Conservation (phyloP, 495 filamentous ascomycete genomes). For the Talaromyces liani region DNA sequence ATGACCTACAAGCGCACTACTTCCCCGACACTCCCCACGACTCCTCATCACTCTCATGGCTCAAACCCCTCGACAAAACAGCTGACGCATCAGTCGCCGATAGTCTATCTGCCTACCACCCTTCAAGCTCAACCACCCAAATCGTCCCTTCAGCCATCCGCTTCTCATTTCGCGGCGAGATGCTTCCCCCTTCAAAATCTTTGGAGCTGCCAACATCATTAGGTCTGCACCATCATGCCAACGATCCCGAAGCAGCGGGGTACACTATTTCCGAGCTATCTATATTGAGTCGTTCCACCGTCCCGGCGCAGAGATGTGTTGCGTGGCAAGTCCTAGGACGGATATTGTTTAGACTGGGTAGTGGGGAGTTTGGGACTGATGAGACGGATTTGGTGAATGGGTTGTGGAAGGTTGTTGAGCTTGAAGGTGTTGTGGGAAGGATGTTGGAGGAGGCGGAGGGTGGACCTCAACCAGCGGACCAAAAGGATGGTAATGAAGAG, state of each 20-base stretch:
- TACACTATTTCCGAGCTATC: conserved; percentile 91
- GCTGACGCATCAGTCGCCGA: conserved; percentile 39
- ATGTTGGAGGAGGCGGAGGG: conserved; percentile 61
- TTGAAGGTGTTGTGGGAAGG: conserved; percentile 65
- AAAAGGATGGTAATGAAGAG: not conserved
- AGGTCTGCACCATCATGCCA: conserved; percentile 89
- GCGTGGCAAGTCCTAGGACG: conserved; percentile 87
- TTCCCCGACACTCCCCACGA: conserved; percentile 82
- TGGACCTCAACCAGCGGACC: conserved; percentile 34
- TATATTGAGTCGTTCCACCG: conserved; percentile 68
- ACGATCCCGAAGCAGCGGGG: conserved; percentile 87
- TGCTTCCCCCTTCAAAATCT: conserved; percentile 68
- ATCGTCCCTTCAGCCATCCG: conserved; percentile 70
- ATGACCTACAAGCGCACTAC: conserved; percentile 79
- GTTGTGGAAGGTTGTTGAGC: conserved; percentile 69
- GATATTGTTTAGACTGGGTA: conserved; percentile 75
- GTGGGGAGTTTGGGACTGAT: conserved; percentile 65
- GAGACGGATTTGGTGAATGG: conserved; percentile 51
- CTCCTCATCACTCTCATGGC: conserved; percentile 83
- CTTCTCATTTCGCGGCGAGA: conserved; percentile 75
- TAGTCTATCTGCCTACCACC: conserved; percentile 64
- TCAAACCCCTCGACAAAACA: conserved; percentile 52
- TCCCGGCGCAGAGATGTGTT: conserved; percentile 80
- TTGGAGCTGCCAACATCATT: conserved; percentile 62
- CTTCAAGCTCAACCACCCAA: conserved; percentile 51